Evolutionary conservation across 2,329 filamentous ascomycete genomes (phyloP).

Genomic region (Phialocephala sp.): DNA sequence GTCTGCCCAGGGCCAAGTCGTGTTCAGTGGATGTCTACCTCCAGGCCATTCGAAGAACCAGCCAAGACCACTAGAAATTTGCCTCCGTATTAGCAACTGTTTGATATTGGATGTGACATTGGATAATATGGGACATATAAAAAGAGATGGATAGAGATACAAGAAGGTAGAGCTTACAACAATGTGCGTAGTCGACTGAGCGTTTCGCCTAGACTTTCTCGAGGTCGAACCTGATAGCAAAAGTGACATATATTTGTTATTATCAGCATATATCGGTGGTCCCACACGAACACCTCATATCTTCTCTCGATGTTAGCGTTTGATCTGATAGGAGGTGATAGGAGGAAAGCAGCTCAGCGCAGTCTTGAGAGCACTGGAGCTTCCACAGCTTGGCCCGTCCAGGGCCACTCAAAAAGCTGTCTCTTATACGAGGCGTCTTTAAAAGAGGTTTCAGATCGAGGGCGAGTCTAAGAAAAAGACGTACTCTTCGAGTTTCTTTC

Average conservation of each 20-base stretch:
- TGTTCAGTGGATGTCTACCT: slow-evolving; percentile 34
- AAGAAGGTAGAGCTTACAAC: slow-evolving; percentile 3
- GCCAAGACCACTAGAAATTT: slow-evolving; percentile 25
- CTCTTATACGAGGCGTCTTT: background rate
- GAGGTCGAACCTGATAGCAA: background rate
- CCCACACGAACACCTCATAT: background rate
- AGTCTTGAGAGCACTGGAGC: background rate
- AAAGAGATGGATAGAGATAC: background rate
- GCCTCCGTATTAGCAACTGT: slow-evolving; percentile 15
- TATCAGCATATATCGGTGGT: background rate
- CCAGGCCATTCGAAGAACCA: slow-evolving; percentile 39
- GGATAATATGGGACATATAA: too few species aligned
- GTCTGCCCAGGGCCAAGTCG: slow-evolving; percentile 38
- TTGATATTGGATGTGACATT: background rate
- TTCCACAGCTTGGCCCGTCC: background rate
- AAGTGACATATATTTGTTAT: background rate
- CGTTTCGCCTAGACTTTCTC: slow-evolving; percentile 1
- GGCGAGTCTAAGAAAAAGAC: background rate
- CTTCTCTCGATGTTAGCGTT: background rate
- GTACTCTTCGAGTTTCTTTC: background rate
- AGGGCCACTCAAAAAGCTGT: background rate
- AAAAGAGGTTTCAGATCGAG: background rate
- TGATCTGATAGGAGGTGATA: background rate
- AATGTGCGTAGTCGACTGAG: background rate
- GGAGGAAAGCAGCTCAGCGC: background rate